A percentile compares a stretch with the other conserved stretches of the same genome.
These are phyloP conservation scores for Apiospora phragmitis DNA, from an alignment of 2,329 filamentous ascomycete genomes.

Conservation along the genomic window DNA sequence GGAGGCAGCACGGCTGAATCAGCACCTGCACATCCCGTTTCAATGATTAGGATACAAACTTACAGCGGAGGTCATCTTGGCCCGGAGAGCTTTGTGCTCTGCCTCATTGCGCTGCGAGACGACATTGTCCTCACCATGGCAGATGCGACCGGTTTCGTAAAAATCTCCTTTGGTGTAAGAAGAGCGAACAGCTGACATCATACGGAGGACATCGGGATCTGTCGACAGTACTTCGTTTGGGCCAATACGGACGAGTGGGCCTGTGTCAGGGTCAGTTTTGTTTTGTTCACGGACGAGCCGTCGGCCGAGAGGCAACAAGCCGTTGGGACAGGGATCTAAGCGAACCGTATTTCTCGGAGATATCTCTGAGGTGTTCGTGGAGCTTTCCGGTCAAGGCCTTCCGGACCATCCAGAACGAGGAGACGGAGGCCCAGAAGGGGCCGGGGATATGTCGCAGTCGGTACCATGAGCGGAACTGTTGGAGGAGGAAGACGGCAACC, in stretches of 20 bases:
- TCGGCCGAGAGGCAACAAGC: constrained; percentile 2
- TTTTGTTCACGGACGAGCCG: background rate
- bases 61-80: constrained; percentile 45
- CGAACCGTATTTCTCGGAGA: constrained; percentile 22
- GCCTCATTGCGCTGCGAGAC: constrained; percentile 36
- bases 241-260: constrained; percentile 25
- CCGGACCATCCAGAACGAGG: constrained; percentile 27
- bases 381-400: constrained; percentile 24
- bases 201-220: constrained; percentile 24
- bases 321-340: background rate
- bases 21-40: background rate
- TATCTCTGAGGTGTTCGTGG: constrained; percentile 24
- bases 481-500: constrained; percentile 12
- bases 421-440: constrained; percentile 26
- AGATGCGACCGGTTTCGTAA: constrained; percentile 38
- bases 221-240: constrained; percentile 28
- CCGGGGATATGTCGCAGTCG: constrained; percentile 32
- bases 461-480: constrained; percentile 25
- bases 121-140: constrained; percentile 36
- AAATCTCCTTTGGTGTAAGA: constrained; percentile 37
- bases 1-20: constrained; percentile 16
- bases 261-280: constrained; percentile 13
- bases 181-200: constrained; percentile 37
- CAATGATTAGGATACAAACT: constrained; percentile 17
- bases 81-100: constrained; percentile 39